Conservation (phyloP, 176 grass and related monocot species). For the Cymbopogon citratus region DNA sequence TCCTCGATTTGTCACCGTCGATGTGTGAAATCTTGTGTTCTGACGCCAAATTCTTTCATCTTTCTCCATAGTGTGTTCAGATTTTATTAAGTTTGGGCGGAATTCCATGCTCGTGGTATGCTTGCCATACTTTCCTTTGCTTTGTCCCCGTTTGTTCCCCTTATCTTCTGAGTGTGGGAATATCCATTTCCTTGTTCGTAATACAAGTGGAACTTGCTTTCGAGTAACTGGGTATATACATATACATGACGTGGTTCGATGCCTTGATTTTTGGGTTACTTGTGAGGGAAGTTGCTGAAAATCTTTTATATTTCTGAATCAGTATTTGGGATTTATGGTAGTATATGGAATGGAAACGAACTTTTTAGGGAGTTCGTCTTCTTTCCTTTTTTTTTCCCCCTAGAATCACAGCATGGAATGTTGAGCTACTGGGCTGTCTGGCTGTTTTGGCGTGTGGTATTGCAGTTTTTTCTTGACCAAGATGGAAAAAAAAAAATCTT, state of each 20-base stretch:
- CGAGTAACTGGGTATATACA: neutral
- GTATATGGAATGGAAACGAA: neutral
- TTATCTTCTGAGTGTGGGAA: conserved; percentile 1
- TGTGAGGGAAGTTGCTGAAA: conserved; percentile 18
- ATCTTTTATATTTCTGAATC: neutral
- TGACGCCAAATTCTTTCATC: conserved; percentile 8
- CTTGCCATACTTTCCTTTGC: neutral
- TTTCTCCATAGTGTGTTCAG: neutral
- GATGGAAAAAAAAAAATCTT: neutral
- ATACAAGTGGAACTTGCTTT: neutral
- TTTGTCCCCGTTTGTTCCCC: neutral
- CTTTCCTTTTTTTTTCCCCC: neutral
- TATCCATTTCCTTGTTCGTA: conserved; percentile 16
- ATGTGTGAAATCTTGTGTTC: conserved; percentile 12
- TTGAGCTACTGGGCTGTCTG: neutral
- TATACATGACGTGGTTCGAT: neutral
- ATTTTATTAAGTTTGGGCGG: conserved; percentile 2
- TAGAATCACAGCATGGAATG: neutral
- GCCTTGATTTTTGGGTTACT: conserved; percentile 22
- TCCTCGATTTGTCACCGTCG: conserved; percentile 9
- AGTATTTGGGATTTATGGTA: conserved; percentile 5
- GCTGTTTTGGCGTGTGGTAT: conserved; percentile 12
- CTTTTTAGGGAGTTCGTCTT: neutral
- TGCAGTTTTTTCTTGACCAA: conserved; percentile 11
- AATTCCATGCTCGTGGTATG: neutral